Base-by-base conservation (phyloP, 306 rosid species). In the Carpinus fangiana region DNA sequence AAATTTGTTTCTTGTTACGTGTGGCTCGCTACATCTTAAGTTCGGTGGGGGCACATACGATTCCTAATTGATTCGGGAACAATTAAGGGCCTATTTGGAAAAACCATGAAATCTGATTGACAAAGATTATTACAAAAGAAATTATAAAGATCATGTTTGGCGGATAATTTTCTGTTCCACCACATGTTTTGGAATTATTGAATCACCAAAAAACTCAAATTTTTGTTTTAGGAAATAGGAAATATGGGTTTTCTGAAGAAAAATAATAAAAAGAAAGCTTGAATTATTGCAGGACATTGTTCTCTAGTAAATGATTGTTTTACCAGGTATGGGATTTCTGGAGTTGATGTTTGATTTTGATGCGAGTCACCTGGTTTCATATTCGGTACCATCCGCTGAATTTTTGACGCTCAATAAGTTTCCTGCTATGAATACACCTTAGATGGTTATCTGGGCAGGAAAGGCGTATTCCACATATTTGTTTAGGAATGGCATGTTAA, bases 1-100 rank as follows among this genome's bases (percentile, higher is more conserved):
- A 18, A 73, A 41, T 55, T 28, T 3, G 67, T 9, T 51, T 72
- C 28, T 14, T 74, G 68, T 76, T 75, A 26, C 34, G 14, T 72
- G 54, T 82, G 60, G 76, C 60, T 81, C 73, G 47, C 50, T 16
- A 23, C 60, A 26, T 74, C 62, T 52, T 71, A 60, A 60, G 77
- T 79, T 76, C 34, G 75, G 43, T 56, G 18, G 73, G 73, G 72
- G 59, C 67, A 51, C 74, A 43, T 67, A 41, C 43, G 82, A 80
- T 60, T 82, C 71, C 43, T 57, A 67, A 69, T 68, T 73, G 66
- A 86, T 76, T 74, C 45, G 43, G 75, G 75, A 78, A 48, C 50
- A 9, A 62, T 77, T 66, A 57, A 71, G 56, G 80, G 70, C 70
- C 54, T 68, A 34, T 72, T 64, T 31, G 78, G 45, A 71, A 73